Conservation (phyloP, 768 basidiomycete genomes). For the Amanita thiersii region DNA sequence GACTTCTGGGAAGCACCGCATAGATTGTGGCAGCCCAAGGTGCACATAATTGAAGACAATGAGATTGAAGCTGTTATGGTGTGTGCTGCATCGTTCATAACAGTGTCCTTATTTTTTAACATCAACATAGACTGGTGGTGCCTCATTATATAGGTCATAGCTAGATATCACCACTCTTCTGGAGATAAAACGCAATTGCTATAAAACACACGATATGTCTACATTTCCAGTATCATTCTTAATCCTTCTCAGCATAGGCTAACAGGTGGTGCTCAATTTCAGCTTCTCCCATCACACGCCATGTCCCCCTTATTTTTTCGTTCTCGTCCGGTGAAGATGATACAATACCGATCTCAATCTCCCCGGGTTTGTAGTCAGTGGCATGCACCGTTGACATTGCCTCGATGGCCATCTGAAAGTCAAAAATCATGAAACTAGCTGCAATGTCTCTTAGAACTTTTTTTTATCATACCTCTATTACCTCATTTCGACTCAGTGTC, state of each 20-base stretch:
- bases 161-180: slow-evolving; percentile 15
- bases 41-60: slow-evolving; percentile 37
- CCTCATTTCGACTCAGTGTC: slow-evolving; percentile 64
- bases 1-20: slow-evolving; percentile 66
- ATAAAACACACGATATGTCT: slow-evolving; percentile 10
- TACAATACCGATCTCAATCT: slow-evolving; percentile 94
- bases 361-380: slow-evolving; percentile 92
- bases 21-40: slow-evolving; percentile 45
- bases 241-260: slow-evolving; percentile 89
- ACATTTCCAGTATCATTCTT: slow-evolving; percentile 16
- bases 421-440: slow-evolving; percentile 4
- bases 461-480: slow-evolving; percentile 70
- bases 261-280: slow-evolving; percentile 77
- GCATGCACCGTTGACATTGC: slow-evolving; percentile 90
- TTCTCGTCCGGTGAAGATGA: slow-evolving; percentile 69
- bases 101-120: slow-evolving; percentile 7
- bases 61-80: slow-evolving; percentile 69
- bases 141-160: slow-evolving; percentile 52
- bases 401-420: slow-evolving; percentile 79
- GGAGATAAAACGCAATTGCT: slow-evolving; percentile 7
- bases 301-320: slow-evolving; percentile 61
- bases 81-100: slow-evolving; percentile 15
- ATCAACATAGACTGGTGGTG: slow-evolving; percentile 54
- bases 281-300: slow-evolving; percentile 70
- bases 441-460: too few relatives aligned